Evolutionary conservation across 257 asterid species (phyloP).

Genomic region (Mentha longifolia): DNA sequence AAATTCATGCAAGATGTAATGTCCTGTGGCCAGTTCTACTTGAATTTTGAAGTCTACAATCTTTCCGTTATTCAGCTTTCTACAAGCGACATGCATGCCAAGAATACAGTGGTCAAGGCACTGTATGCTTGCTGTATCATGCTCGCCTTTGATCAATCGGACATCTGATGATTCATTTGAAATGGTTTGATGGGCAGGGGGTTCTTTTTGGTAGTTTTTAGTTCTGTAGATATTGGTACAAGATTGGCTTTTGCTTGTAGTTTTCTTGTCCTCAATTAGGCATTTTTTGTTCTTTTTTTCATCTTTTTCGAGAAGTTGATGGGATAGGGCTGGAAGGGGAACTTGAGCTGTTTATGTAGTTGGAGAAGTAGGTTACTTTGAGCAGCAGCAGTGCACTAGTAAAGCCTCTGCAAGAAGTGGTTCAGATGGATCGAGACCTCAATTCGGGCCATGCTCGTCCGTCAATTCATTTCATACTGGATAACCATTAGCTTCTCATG

Average conservation of each 20-base stretch:
- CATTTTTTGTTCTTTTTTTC: conserved; percentile 1
- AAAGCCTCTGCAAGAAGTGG: conserved; percentile 53
- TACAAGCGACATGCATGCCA: conserved; percentile 47
- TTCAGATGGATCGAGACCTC: conserved; percentile 58
- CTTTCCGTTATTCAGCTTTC: conserved; percentile 58
- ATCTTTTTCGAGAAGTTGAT: conserved; percentile 18
- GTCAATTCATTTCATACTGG: conserved; percentile 73
- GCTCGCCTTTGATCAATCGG: conserved; percentile 40
- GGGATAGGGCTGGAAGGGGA: conserved; percentile 28
- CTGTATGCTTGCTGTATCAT: conserved; percentile 46
- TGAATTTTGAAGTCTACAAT: conserved; percentile 64
- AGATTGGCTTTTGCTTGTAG: conserved; percentile 18
- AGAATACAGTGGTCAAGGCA: conserved; percentile 59
- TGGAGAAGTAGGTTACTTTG: conserved; percentile 35
- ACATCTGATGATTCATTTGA: conserved; percentile 37
- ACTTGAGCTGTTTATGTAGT: conserved; percentile 23
- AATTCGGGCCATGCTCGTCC: conserved; percentile 50
- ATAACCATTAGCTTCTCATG: conserved; percentile 53
- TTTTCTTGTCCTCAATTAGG: conserved; percentile 11
- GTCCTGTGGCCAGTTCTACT: conserved; percentile 81
- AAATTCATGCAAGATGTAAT: conserved; percentile 99
- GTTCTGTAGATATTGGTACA: conserved; percentile 21
- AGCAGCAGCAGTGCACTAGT: conserved; percentile 40
- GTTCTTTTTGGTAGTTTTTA: conserved; percentile 15
- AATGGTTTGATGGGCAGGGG: conserved; percentile 33